Base-by-base conservation (phyloP, 257 asterid species). In the Primulina huaijiensis region DNA sequence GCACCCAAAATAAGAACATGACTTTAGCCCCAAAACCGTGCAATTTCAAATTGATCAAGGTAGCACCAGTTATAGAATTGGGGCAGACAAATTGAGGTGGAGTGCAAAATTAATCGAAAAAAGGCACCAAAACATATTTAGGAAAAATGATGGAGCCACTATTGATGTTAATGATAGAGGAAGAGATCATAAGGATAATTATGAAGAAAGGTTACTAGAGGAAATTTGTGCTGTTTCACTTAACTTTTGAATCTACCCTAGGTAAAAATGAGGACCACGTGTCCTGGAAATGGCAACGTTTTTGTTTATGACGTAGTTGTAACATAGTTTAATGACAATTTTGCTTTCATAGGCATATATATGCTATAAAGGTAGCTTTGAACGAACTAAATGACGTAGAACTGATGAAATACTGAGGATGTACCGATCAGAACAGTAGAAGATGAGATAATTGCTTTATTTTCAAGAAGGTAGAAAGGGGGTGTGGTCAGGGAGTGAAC, bases 381-480 rank as follows among this genome's bases (percentile, higher is more conserved):
- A 65, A 74, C 27, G 50, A 50, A 53, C 21, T 31, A 59, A 57
- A 59, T 14, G 53, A 66, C 64, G 20, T 31, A 58, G 33, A 58
- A 52, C 53, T 30, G 38, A 64, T 63, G 55, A 11, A 8, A 31
- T 27, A 63, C 33, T 34, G 20, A 27, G 37, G 25, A 25, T 16
- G 14, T 58, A 50, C 46, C 60, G 8, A 40, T 21, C 33, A 46
- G 62, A 40, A 16, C 59, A 23, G 57, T 33, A 59, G 30, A 69
- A 8, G 43, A 16, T 11, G 2, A 25, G 16, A 33, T 23, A 3
- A 12, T 29, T 60, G 29, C 25, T 17, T 60, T 61, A 58, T 50
- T 43, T 62, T 59, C 27, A 56, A 12, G 65, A 65, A 40, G 72
- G 63, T 35, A 34, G 64, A 66, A 25, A 55, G 63, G 60, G 20